Conservation (phyloP, 1,284 basidiomycete genomes). For the Austroboletus olivaceoglutinosus region DNA sequence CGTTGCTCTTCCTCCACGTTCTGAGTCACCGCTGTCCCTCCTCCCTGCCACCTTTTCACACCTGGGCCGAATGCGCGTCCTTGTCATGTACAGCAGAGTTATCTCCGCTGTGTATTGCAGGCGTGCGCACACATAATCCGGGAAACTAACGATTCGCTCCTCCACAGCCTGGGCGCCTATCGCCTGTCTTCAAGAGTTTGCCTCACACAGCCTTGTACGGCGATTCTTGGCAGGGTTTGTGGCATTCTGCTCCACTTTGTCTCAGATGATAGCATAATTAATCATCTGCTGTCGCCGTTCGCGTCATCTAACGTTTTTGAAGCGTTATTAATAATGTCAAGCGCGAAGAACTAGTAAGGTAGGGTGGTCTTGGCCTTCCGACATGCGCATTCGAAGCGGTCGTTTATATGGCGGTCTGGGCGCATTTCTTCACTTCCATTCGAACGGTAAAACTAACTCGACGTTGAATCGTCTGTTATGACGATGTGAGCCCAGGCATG, state of each 20-base stretch:
- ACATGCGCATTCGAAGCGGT: not conserved
- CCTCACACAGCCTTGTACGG: not conserved
- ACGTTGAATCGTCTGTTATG: too few species aligned
- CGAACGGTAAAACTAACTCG: too few species aligned
- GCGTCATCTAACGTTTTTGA: too few species aligned
- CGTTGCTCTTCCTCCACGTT: too few species aligned
- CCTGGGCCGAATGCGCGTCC: slow-evolving; percentile 20
- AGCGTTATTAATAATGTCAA: not conserved
- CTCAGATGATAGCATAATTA: not conserved
- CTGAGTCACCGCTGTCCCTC: too few species aligned
- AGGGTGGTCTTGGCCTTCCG: not conserved
- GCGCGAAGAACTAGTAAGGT: not conserved
- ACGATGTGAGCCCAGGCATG: too few species aligned
- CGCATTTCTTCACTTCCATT: too few species aligned
- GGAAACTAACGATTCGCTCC: not conserved
- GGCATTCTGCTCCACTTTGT: not conserved
- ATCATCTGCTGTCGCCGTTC: not conserved
- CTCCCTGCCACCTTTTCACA: not conserved
- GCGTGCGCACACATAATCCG: slow-evolving; percentile 26
- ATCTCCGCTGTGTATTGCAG: slow-evolving; percentile 27
- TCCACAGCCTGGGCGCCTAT: slow-evolving; percentile 1
- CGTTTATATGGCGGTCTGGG: not conserved
- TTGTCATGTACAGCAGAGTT: slow-evolving; percentile 27
- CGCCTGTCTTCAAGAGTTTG: not conserved
- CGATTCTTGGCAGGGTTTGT: not conserved